Evolutionary conservation across 1,284 basidiomycete species (phyloP), one percentile per base, ranked within the genome.

Genomic region (Ganoderma leucocontextum): DNA sequence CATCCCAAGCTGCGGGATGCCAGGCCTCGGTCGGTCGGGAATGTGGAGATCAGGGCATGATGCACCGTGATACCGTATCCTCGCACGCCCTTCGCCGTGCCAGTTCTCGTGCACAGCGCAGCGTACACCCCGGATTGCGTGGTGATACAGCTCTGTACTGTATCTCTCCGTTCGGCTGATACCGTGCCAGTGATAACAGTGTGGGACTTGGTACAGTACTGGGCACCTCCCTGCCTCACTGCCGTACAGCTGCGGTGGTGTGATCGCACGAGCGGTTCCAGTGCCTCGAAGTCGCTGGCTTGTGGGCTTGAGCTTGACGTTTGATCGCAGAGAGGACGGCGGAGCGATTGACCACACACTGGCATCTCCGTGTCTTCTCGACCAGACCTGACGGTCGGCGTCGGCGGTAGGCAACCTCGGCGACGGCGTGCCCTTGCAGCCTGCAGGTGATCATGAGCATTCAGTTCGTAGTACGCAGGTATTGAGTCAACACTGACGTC

Each of bases 401-500:
- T 49, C 47, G 22, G 22, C 53, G 53, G 35, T 55, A 55, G 53
- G 53, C 53, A 55, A 5, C 13, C 19, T 58, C 55, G 55, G 55
- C 29, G 29, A 35, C 53, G 29, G 53, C 53, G 33, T 35, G 22
- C 7, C 19, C 55, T 7, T 19, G 9, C 35, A 58, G 25, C 55
- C 19, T 19, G 9, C 35, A 58, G 25, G 12, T 53, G 52, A 53
- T n/a, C 19, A 36, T 12, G 17, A 8, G 29, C 29, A 35, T 35
- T 58, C 33, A 29, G 29, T n/a, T 58, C 29, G 29, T 33, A 17
- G 55, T 58, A 38, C 19, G 33, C 17, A n/a, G 55, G 9, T 17
- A n/a, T 58, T 58, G 29, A 58, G 33, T 38, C 55, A 58, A 29
- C 19, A 12, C 33, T 58, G 55, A 58, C 55, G 55, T 58, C 55